Evolutionary conservation across 345 rosid genomes (phyloP).

Genomic region (Orychophragmus violaceus): DNA sequence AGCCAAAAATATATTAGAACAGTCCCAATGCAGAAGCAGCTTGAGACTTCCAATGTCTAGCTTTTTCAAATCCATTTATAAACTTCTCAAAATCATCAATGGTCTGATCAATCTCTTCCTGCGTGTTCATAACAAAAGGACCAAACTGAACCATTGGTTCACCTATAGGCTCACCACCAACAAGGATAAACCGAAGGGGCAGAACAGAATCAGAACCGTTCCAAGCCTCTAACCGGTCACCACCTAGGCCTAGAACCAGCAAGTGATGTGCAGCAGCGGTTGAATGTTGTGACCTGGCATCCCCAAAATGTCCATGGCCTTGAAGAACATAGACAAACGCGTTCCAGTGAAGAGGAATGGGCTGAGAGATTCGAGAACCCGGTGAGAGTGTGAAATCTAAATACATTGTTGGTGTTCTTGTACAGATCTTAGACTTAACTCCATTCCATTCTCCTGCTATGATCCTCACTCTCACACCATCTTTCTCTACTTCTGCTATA

Average conservation of each 20-base stretch:
- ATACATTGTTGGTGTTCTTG: conserved; percentile 93
- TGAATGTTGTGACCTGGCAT: conserved; percentile 13
- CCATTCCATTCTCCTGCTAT: conserved; percentile 91
- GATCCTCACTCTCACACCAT: conserved; percentile 64
- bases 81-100: conserved; percentile 67
- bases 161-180: conserved; percentile 71
- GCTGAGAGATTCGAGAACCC: conserved; percentile 56
- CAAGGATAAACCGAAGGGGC: conserved; percentile 58
- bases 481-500: conserved; percentile 50
- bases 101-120: conserved; percentile 68
- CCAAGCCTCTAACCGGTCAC: conserved; percentile 69
- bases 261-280: conserved; percentile 44
- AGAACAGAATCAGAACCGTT: conserved; percentile 46
- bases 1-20: no score
- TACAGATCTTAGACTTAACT: conserved; percentile 56
- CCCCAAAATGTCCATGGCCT: conserved; percentile 68
- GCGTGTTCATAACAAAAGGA: conserved; percentile 89
- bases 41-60: conserved; percentile 70
- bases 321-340: conserved; percentile 65
- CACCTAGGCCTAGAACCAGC: conserved; percentile 45
- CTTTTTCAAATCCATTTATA: conserved; percentile 77
- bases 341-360: conserved; percentile 60
- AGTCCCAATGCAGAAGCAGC: conserved; percentile 42
- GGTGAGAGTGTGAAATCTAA: conserved; percentile 72
- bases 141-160: conserved; percentile 75